Evolutionary conservation across 306 rosid species (phyloP).

Genomic region (Lotus japonicus): DNA sequence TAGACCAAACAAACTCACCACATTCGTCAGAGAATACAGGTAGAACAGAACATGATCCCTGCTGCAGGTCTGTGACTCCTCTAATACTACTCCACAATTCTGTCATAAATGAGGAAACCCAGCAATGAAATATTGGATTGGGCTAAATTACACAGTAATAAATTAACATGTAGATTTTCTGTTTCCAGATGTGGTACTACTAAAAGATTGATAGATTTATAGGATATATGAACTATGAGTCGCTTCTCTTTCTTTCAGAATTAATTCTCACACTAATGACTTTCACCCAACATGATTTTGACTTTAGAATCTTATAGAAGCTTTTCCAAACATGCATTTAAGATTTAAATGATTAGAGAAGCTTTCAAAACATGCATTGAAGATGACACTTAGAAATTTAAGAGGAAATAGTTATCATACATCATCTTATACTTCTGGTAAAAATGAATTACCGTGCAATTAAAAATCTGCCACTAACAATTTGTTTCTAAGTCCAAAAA

Average conservation of each 20-base stretch:
- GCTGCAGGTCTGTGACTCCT: slow-evolving; percentile 21
- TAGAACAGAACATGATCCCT: slow-evolving; percentile 47
- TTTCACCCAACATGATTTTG: too few species aligned
- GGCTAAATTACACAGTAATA: background rate
- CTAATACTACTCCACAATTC: slow-evolving; percentile 38
- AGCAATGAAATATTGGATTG: background rate
- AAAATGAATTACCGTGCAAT: background rate
- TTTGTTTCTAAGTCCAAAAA: background rate
- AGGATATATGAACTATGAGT: too few species aligned
- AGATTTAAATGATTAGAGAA: background rate
- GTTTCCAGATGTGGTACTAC: background rate
- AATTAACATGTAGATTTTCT: background rate
- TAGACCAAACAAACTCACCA: too few species aligned
- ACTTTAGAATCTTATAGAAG: too few species aligned
- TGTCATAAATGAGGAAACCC: background rate
- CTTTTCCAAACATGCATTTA: too few species aligned
- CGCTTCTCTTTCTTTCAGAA: too few species aligned
- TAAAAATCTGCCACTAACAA: background rate
- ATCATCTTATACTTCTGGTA: background rate
- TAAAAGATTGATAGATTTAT: background rate
- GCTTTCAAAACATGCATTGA: too few species aligned
- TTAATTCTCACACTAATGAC: too few species aligned
- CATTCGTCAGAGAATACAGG: slow-evolving; percentile 38
- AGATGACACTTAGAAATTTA: background rate
- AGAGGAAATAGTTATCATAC: background rate